Evolutionary conservation across 805 yeast genomes (phyloP).

Genomic region (Limtongia smithiae): DNA sequence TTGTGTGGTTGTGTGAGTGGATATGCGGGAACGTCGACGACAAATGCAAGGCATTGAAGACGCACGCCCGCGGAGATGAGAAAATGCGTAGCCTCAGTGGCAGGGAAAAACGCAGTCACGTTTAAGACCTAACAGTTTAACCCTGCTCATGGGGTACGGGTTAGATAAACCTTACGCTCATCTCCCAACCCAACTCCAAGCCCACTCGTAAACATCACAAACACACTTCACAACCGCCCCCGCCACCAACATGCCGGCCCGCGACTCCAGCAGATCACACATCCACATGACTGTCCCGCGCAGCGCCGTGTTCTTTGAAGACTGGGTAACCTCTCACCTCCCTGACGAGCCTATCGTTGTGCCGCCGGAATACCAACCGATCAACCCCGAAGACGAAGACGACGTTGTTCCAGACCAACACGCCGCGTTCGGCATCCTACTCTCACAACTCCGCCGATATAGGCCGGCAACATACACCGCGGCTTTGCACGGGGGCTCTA

Average conservation of each 20-base stretch:
- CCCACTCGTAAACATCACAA: too few relatives aligned
- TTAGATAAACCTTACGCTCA: too few relatives aligned
- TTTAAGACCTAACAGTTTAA: too few relatives aligned
- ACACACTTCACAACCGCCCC: too few relatives aligned
- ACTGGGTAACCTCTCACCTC: slow-evolving; percentile 25
- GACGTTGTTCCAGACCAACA: slow-evolving; percentile 32
- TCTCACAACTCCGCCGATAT: slow-evolving; percentile 26
- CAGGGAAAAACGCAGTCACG: too few relatives aligned
- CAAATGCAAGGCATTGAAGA: too few relatives aligned
- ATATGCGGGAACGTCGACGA: too few relatives aligned
- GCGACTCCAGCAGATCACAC: slow-evolving; percentile 29
- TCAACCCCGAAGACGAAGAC: slow-evolving; percentile 31
- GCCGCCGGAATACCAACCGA: slow-evolving; percentile 29
- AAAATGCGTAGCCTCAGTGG: too few relatives aligned
- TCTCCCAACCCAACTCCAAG: too few relatives aligned
- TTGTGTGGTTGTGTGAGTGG: slow-evolving; percentile 38
- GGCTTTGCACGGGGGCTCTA: slow-evolving; percentile 26
- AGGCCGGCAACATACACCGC: slow-evolving; percentile 24
- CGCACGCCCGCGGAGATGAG: too few relatives aligned
- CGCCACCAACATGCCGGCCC: slow-evolving; percentile 9
- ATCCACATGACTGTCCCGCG: slow-evolving; percentile 28
- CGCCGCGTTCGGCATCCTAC: slow-evolving; percentile 29
- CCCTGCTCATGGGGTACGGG: too few relatives aligned
- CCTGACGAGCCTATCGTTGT: slow-evolving; percentile 27
- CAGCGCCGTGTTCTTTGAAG: slow-evolving; percentile 21